Conservation (phyloP, 768 basidiomycete genomes). For the Agaricus subrufescens region DNA sequence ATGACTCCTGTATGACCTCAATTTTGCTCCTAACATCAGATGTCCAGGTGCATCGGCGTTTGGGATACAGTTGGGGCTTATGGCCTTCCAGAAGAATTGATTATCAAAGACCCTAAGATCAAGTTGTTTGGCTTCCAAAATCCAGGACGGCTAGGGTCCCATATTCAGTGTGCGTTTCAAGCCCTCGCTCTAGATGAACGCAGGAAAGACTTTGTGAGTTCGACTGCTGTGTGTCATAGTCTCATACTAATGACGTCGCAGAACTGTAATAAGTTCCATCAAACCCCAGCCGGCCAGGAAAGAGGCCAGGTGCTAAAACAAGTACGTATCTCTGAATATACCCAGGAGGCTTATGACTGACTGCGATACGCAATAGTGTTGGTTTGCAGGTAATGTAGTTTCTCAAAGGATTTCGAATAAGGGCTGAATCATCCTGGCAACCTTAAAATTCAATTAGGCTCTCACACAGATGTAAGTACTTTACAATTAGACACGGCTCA, state of each 20-base stretch:
- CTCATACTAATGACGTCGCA: slow-evolving; percentile 17
- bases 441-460: slow-evolving; percentile 17
- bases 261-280: slow-evolving; percentile 61
- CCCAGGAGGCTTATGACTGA: background rate
- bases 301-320: slow-evolving; percentile 63
- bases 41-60: slow-evolving; percentile 58
- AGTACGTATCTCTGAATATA: slow-evolving; percentile 25
- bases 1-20: slow-evolving; percentile 11
- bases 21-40: background rate
- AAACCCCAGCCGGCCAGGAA: slow-evolving; percentile 43
- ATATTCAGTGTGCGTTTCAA: slow-evolving; percentile 64
- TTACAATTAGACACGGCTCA: background rate
- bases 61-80: slow-evolving; percentile 77
- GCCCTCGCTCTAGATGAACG: slow-evolving; percentile 67
- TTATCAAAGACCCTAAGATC: slow-evolving; percentile 35
- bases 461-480: slow-evolving; percentile 37
- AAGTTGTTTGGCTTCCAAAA: slow-evolving; percentile 66
- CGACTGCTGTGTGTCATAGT: background rate
- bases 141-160: slow-evolving; percentile 45
- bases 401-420: background rate
- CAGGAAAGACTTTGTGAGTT: slow-evolving; percentile 61
- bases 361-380: slow-evolving; percentile 39
- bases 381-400: slow-evolving; percentile 56
- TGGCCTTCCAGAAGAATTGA: slow-evolving; percentile 65
- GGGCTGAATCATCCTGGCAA: slow-evolving; percentile 6